A percentile compares a stretch with the other conserved stretches of the same genome.
These are phyloP conservation scores for Cyclanthera cordifolia DNA, from an alignment of 306 rosid genomes.

Conservation along the genomic window DNA sequence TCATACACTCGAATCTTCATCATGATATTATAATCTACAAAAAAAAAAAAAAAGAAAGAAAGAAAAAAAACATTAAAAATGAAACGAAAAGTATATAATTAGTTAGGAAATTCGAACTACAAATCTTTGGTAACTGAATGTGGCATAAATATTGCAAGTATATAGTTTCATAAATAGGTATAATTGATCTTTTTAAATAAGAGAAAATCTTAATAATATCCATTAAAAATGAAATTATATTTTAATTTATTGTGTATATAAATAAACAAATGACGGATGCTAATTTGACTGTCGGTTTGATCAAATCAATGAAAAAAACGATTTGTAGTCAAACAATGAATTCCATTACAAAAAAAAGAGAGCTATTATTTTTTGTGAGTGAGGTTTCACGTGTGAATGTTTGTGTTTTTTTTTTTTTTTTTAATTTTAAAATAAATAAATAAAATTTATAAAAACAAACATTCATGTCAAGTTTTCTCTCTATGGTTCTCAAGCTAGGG, in stretches of 20 bases:
- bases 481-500: not conserved
- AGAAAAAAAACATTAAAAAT: no score
- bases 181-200: not conserved
- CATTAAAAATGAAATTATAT: not conserved
- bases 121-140: no score
- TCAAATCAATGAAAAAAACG: constrained; percentile 1
- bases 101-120: no score
- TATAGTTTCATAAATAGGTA: not conserved
- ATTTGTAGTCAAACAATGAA: constrained; percentile 10
- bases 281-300: constrained; percentile 7
- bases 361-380: not conserved
- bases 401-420: not conserved
- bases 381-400: constrained; percentile 9
- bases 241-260: not conserved
- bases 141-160: no score
- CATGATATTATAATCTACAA: no score
- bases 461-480: not conserved
- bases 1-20: no score
- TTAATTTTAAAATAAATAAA: no score
- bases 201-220: not conserved
- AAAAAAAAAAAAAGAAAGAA: no score
- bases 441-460: not conserved
- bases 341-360: not conserved
- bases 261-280: not conserved
- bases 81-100: no score